Evolutionary conservation across 2,329 filamentous ascomycete species (phyloP).

Genomic region (Sporothrix humicola): DNA sequence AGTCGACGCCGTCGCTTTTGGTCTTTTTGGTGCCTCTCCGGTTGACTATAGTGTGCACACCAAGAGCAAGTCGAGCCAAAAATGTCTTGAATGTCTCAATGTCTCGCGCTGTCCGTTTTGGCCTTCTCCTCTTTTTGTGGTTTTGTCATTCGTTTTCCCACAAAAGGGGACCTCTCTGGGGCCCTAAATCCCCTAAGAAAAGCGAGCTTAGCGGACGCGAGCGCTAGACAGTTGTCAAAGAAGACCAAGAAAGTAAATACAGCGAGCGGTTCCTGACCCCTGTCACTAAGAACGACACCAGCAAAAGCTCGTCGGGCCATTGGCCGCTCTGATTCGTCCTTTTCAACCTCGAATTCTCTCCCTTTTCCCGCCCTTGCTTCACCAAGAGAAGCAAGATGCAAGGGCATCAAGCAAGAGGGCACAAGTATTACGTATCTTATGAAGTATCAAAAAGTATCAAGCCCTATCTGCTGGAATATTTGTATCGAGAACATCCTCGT

Average conservation of each 20-base stretch:
- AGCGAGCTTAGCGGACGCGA: neutral
- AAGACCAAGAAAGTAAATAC: too few species aligned
- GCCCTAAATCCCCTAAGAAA: too few species aligned
- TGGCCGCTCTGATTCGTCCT: neutral
- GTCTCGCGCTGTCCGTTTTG: slow-evolving; percentile 10
- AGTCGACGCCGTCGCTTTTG: too few species aligned
- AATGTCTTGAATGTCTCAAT: neutral
- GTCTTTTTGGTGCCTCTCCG: neutral
- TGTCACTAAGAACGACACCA: neutral
- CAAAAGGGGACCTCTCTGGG: neutral
- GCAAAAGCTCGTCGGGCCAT: too few species aligned
- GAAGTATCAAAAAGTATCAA: neutral
- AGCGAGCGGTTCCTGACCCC: neutral
- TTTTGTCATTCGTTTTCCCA: neutral
- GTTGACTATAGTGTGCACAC: slow-evolving; percentile 7
- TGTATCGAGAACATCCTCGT: neutral
- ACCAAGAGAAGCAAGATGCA: neutral
- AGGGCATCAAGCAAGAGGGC: neutral
- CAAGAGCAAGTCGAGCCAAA: neutral
- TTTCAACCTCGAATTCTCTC: neutral
- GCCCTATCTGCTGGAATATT: neutral
- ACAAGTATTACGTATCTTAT: neutral
- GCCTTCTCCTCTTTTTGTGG: neutral
- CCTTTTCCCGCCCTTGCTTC: slow-evolving; percentile 6
- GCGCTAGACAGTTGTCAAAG: too few species aligned